Percentiles rank a stretch among this genome's conserved stretches.
phyloP scores from a whole-genome alignment of 2,329 filamentous ascomycete genomes.

The Talaromyces sp. region DNA sequence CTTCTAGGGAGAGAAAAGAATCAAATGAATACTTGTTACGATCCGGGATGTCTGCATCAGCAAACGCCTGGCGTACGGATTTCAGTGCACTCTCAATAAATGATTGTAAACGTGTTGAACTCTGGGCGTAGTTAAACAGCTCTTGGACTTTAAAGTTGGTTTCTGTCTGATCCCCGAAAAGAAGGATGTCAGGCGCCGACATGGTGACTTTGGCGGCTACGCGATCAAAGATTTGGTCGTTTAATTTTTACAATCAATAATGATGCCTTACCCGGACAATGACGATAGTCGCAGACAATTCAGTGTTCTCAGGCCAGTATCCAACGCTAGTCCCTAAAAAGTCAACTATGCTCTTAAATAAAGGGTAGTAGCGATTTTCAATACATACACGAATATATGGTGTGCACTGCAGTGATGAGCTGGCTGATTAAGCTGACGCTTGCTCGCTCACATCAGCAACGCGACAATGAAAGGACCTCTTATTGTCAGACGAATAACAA shows the following conservation, averaged over 20 bases:
- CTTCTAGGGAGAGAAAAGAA: background rate
- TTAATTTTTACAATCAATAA: background rate
- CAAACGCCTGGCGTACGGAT: background rate
- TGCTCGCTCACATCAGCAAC: background rate
- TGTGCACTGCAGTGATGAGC: background rate
- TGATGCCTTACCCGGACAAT: background rate
- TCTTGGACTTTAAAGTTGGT: background rate
- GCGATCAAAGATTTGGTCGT: background rate
- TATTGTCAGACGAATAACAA: too few relatives aligned
- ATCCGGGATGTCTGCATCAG: background rate
- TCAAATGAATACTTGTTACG: background rate
- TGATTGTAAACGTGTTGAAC: background rate
- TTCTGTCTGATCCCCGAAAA: slow-evolving; percentile 3
- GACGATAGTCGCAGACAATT: background rate
- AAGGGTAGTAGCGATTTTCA: background rate
- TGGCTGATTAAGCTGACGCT: background rate
- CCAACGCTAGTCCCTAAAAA: background rate
- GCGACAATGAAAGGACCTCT: too few relatives aligned
- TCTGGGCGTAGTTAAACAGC: background rate
- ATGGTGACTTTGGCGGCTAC: background rate
- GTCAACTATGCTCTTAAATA: background rate
- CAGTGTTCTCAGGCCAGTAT: background rate
- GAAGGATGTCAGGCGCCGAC: background rate
- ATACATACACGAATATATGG: background rate
- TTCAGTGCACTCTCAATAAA: background rate